Percentiles rank a stretch among this genome's conserved stretches.
Conservation (phyloP, 1,284 basidiomycete species). For the Rhodotorula sp. region DNA sequence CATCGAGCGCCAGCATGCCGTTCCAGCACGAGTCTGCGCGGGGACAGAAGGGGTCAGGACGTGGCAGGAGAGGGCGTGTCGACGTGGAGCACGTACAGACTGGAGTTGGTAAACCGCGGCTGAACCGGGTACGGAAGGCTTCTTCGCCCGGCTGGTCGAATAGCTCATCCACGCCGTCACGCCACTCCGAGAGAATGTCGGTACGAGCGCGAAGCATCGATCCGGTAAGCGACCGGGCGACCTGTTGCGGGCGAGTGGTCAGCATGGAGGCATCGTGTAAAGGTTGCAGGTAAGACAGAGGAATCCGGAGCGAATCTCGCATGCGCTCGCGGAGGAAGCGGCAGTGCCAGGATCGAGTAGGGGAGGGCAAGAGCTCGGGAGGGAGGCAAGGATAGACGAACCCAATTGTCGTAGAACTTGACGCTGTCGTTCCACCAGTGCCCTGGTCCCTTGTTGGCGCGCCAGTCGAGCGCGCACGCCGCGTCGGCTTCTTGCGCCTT, state of each 20-base stretch:
- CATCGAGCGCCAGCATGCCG: conserved; percentile 50
- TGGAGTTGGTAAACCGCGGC: conserved; percentile 25
- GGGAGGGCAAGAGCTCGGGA: conserved; percentile 35
- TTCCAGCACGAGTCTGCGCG: conserved; percentile 50
- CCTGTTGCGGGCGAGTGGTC: conserved; percentile 29
- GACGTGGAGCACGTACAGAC: conserved; percentile 27
- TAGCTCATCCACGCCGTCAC: conserved; percentile 36
- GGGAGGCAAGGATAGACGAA: conserved; percentile 44
- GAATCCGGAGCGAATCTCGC: neutral
- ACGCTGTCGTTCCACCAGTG: conserved; percentile 34
- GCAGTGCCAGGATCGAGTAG: conserved; percentile 25
- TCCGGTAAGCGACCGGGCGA: conserved; percentile 28
- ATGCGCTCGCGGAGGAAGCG: too few species aligned
- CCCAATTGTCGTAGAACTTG: conserved; percentile 56
- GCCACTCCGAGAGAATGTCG: conserved; percentile 25
- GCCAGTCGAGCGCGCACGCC: conserved; percentile 54
- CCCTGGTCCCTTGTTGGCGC: conserved; percentile 15
- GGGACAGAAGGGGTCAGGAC: neutral
- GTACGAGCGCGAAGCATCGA: conserved; percentile 28
- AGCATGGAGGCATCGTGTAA: neutral
- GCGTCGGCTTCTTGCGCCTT: conserved; percentile 52
- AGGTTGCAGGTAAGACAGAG: neutral
- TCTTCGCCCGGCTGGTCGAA: conserved; percentile 26
- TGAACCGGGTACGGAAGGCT: conserved; percentile 15
- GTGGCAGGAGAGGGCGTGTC: neutral